Conservation (phyloP, 2,329 filamentous ascomycete genomes). For the Chaetomium globosum region DNA sequence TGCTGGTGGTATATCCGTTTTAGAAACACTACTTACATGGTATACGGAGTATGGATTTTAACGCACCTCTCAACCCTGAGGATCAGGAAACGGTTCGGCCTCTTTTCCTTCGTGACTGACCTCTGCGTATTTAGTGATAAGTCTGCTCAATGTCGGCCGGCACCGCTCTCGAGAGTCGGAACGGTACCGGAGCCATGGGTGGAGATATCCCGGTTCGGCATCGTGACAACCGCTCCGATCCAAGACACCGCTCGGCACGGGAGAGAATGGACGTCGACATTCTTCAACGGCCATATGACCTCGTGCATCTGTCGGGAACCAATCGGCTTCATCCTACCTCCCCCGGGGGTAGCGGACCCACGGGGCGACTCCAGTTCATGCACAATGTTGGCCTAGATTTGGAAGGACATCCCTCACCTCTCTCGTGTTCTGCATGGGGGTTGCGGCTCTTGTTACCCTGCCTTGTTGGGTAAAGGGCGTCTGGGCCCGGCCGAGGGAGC, state of each 20-base stretch:
- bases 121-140: background rate
- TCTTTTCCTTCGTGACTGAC: background rate
- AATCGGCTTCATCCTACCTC: constrained; percentile 23
- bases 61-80: background rate
- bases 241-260: background rate
- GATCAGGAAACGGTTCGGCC: background rate
- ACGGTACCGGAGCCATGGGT: constrained; percentile 23
- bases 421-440: background rate
- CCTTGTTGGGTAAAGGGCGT: background rate
- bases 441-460: background rate
- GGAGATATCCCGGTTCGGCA: background rate
- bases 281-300: constrained; percentile 23
- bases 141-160: background rate
- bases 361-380: background rate
- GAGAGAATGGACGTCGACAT: background rate
- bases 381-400: constrained; percentile 1
- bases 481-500: background rate
- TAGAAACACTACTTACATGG: background rate
- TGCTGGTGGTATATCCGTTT: background rate
- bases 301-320: constrained; percentile 17
- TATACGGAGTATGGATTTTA: background rate
- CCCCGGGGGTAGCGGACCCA: constrained; percentile 1
- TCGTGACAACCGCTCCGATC: background rate
- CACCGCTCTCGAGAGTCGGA: constrained; percentile 14
- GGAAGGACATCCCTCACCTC: background rate